Conservation (phyloP, 345 rosid genomes). For the Clausena lansium region DNA sequence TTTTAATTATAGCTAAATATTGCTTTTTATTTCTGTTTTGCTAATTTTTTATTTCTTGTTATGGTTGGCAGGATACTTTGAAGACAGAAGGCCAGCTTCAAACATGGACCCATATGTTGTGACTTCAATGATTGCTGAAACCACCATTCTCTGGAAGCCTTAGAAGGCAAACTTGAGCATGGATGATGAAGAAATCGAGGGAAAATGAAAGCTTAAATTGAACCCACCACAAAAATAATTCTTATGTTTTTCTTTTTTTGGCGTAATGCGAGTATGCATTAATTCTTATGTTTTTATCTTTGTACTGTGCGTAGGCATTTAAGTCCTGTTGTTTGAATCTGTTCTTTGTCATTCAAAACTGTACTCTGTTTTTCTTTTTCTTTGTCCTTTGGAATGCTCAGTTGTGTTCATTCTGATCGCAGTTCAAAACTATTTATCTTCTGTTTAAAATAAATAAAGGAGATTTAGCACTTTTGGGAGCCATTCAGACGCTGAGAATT, state of each 20-base stretch:
- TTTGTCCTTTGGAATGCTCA: not conserved
- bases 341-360: not conserved
- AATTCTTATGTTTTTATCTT: not conserved
- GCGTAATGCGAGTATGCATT: too few species aligned
- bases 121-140: slow-evolving; percentile 81
- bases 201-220: not conserved
- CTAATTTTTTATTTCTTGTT: too few species aligned
- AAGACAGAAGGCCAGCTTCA: slow-evolving; percentile 86
- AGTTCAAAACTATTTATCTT: too few species aligned
- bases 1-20: too few species aligned
- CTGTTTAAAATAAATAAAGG: not conserved
- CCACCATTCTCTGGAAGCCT: slow-evolving; percentile 66
- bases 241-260: too few species aligned
- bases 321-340: not conserved
- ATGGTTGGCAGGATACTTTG: slow-evolving; percentile 56
- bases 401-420: not conserved
- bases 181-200: not conserved
- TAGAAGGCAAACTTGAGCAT: slow-evolving; percentile 2
- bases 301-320: not conserved
- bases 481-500: not conserved
- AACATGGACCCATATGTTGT: slow-evolving; percentile 94
- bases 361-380: not conserved
- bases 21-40: too few species aligned
- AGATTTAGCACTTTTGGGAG: not conserved
- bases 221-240: not conserved